Evolutionary conservation across 1,284 basidiomycete species (phyloP).

Genomic region (Stereum hirsutum): DNA sequence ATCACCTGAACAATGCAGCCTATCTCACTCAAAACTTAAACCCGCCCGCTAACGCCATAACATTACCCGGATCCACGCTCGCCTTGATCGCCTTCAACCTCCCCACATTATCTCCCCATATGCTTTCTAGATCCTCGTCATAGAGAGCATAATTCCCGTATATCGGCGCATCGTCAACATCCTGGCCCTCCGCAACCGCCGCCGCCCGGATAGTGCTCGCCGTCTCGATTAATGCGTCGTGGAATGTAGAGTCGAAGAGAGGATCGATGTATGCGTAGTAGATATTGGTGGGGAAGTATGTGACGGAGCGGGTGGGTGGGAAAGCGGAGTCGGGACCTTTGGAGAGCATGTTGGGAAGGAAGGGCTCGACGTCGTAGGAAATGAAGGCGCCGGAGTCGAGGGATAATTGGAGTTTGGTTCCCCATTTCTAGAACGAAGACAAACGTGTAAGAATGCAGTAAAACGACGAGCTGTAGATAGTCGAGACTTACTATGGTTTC

Average conservation of each 20-base stretch:
- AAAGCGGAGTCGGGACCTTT: conserved; percentile 12
- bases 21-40: conserved; percentile 13
- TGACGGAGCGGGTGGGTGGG: conserved; percentile 11
- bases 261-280: conserved; percentile 9
- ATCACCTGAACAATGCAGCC: too few species aligned
- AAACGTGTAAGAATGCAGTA: background rate
- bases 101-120: conserved; percentile 14
- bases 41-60: conserved; percentile 16
- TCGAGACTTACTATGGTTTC: background rate
- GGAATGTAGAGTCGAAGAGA: conserved; percentile 7
- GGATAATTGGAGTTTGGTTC: conserved; percentile 9
- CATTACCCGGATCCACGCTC: conserved; percentile 12
- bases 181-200: conserved; percentile 15
- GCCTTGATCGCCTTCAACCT: conserved; percentile 12
- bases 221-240: conserved; percentile 7
- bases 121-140: conserved; percentile 14
- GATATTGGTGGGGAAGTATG: conserved; percentile 11
- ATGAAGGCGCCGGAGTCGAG: conserved; percentile 13
- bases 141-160: conserved; percentile 21
- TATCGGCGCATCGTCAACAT: conserved; percentile 13
- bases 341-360: conserved; percentile 4
- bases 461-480: background rate
- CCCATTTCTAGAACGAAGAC: conserved; percentile 8
- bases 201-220: conserved; percentile 1
- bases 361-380: conserved; percentile 9